Evolutionary conservation across 352 stramenopile species (phyloP), one percentile per base, ranked within the genome.

Genomic region (Sclerospora graminicola): DNA sequence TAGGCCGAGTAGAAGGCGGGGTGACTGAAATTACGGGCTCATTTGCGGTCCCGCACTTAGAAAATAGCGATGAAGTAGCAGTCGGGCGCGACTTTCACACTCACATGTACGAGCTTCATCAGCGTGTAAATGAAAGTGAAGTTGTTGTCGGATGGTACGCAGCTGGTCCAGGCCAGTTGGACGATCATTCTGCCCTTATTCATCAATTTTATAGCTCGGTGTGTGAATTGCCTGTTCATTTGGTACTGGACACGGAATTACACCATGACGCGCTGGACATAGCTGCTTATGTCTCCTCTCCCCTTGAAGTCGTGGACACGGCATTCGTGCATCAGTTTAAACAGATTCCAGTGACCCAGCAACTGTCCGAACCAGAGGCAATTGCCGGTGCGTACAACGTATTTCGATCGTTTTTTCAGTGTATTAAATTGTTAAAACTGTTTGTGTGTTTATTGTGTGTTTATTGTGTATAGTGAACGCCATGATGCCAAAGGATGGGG

Each of bases 41-140:
- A 34, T 98, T 98, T 67, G 93, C 95, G 5, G 95, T 99, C 38
- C 95, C 94, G 44, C 94, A 98, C 64, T 68, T 96, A 21, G 95
- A 98, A 70, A 95, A 94, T 54, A 78, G 82, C 41, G 94, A 97
- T 41, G 89, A 98, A 26, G 94, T 98, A 21, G 94, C 94, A 9
- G 95, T 99, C 48, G 94, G 94, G 43, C 97, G 98, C 69, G 94
- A 98, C 66, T 98, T 97, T 62, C 95, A 98, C 71, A 93, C 94
- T 57, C 85, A 97, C 57, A 98, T 98, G 94, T 84, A 97, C 45
- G 78, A 95, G 44, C 83, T 98, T 35, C 86, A 98, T 64, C 65
- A 95, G 49, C 76, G 84, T 45, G 88, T 97, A 30, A 98, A 98
- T 72, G 69, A 89, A 43, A 84, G 79, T 53, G 95, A 98, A 63